Evolutionary conservation across 2,329 filamentous ascomycete species (phyloP).

Genomic region (Aspergillus felis): DNA sequence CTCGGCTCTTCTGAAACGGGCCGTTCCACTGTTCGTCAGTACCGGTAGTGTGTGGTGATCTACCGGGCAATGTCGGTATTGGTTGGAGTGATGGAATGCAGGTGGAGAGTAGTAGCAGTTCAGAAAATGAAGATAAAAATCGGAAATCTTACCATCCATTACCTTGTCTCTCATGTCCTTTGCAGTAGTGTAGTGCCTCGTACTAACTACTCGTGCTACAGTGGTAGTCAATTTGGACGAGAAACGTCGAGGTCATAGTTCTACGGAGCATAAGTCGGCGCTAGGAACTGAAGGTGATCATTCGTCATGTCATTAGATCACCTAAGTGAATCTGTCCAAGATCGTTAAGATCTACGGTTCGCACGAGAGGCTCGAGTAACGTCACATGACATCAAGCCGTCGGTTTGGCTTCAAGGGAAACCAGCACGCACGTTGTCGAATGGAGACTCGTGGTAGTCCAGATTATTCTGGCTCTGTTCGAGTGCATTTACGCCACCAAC

Average conservation of each 20-base stretch:
- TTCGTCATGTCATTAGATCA: neutral
- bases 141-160: neutral
- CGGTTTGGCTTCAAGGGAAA: conserved; percentile 16
- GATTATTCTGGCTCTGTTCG: conserved; percentile 34
- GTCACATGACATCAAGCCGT: neutral
- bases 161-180: neutral
- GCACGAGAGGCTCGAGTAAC: neutral
- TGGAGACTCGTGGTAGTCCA: conserved; percentile 38
- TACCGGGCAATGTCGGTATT: conserved; percentile 10
- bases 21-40: conserved; percentile 10
- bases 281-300: neutral
- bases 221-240: neutral
- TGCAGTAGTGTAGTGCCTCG: neutral
- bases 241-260: neutral
- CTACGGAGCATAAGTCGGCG: neutral
- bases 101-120: conserved; percentile 8
- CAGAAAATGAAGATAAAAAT: neutral
- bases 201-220: neutral
- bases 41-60: conserved; percentile 10
- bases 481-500: conserved; percentile 30
- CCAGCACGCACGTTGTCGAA: conserved; percentile 37
- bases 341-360: neutral
- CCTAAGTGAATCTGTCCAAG: neutral
- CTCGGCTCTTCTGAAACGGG: conserved; percentile 15
- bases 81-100: conserved; percentile 8